These are phyloP conservation scores for Pichia sp. DNA, from an alignment of 1,139 yeast genomes.

Conservation along the genomic window DNA sequence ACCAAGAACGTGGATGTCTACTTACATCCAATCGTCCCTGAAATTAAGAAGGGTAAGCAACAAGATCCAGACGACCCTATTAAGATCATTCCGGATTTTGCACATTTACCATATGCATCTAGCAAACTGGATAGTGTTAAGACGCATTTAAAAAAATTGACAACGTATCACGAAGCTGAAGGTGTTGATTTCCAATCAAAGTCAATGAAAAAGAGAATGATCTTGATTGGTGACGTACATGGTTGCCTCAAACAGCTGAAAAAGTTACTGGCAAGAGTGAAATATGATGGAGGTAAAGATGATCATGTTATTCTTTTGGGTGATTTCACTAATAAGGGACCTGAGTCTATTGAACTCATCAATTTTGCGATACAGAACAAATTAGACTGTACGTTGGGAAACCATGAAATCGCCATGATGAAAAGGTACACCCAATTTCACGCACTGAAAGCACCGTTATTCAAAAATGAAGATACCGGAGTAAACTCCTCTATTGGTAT, in stretches of 20 bases:
- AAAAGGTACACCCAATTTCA: constrained; percentile 55
- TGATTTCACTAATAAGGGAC: constrained; percentile 82
- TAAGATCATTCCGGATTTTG: constrained; percentile 21
- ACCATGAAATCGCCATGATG: constrained; percentile 71
- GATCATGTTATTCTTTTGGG: constrained; percentile 74
- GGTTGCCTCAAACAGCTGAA: constrained; percentile 59
- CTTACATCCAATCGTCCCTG: constrained; percentile 25
- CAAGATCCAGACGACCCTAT: constrained; percentile 20
- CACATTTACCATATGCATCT: constrained; percentile 15
- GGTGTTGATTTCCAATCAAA: not conserved
- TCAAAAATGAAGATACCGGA: constrained; percentile 14
- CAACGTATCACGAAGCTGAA: not conserved
- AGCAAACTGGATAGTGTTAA: constrained; percentile 12
- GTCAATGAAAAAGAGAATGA: constrained; percentile 34
- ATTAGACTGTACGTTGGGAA: constrained; percentile 75
- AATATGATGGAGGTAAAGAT: constrained; percentile 33
- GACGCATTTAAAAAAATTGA: constrained; percentile 16
- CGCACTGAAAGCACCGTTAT: constrained; percentile 31
- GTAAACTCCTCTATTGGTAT: constrained; percentile 8
- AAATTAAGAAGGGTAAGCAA: constrained; percentile 3
- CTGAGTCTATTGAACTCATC: constrained; percentile 61
- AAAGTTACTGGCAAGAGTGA: constrained; percentile 40
- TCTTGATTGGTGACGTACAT: constrained; percentile 83
- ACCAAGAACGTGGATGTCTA: constrained; percentile 18
- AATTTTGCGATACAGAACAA: constrained; percentile 56